These are phyloP conservation scores for Cyclocybe aegerita DNA, from an alignment of 768 basidiomycete species.

Conservation along the genomic window DNA sequence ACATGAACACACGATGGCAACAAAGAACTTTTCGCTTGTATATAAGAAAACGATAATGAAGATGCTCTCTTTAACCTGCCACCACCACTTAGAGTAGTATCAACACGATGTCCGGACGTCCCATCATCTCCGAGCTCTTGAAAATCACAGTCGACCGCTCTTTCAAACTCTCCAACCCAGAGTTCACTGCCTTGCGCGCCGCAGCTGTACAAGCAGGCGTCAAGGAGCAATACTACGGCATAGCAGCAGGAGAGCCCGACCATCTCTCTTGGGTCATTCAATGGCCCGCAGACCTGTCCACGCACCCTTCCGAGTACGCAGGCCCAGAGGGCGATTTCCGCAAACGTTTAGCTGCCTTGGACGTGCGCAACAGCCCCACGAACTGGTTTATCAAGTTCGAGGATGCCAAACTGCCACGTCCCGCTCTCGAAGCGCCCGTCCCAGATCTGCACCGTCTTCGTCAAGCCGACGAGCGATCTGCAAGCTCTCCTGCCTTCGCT, in stretches of 20 bases:
- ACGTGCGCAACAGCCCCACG: conserved; percentile 3
- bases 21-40: no score
- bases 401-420: conserved; percentile 3
- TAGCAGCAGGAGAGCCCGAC: conserved; percentile 3
- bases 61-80: conserved; percentile 6
- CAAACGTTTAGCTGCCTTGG: conserved; percentile 4
- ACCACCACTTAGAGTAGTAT: conserved; percentile 4
- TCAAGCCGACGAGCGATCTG: background rate
- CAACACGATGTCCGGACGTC: background rate
- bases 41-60: no score
- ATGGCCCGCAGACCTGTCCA: background rate
- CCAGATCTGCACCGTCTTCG: conserved; percentile 7
- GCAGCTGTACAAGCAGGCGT: conserved; percentile 4
- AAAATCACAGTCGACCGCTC: conserved; percentile 5
- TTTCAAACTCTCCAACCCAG: background rate
- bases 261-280: conserved; percentile 10
- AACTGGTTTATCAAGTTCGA: conserved; percentile 10
- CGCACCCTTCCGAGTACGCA: background rate
- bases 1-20: no score
- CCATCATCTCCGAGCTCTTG: conserved; percentile 10
- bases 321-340: conserved; percentile 1
- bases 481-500: background rate
- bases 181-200: conserved; percentile 3
- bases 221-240: conserved; percentile 12
- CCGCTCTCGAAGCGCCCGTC: conserved; percentile 10